Conservation (phyloP, 2,329 filamentous ascomycete genomes). For the Exophiala phaeomuriformis region DNA sequence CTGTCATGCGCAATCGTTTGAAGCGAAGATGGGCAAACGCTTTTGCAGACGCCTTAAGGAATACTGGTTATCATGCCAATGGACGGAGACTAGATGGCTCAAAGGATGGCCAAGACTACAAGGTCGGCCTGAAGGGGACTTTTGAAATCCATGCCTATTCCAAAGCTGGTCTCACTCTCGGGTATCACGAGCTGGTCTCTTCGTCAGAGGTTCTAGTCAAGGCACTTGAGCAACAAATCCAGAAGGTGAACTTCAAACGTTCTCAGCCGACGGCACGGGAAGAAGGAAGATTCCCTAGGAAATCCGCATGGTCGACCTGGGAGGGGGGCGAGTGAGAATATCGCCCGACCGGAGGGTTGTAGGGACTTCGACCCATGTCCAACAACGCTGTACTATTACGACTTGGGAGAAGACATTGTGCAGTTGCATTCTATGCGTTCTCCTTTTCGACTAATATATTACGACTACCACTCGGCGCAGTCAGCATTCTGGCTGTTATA, state of each 20-base stretch:
- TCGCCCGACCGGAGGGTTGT: neutral
- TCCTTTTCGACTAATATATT: too few relatives aligned
- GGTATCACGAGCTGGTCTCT: constrained; percentile 10
- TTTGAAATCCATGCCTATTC: constrained; percentile 29
- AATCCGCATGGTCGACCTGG: neutral
- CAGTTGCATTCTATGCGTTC: too few relatives aligned
- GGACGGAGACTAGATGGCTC: constrained; percentile 1
- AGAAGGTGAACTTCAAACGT: neutral
- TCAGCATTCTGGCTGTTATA: too few relatives aligned
- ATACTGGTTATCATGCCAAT: constrained; percentile 36
- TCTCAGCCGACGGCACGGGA: neutral
- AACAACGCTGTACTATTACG: too few relatives aligned
- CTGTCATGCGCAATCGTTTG: constrained; percentile 43
- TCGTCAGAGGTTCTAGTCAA: constrained; percentile 6
- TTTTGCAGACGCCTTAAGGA: constrained; percentile 41
- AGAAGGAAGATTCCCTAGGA: neutral
- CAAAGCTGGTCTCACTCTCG: constrained; percentile 1
- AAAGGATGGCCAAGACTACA: constrained; percentile 15
- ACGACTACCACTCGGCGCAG: too few relatives aligned
- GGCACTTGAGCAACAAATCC: constrained; percentile 4
- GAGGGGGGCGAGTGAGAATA: neutral
- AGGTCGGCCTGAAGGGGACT: constrained; percentile 32
- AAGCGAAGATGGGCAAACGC: constrained; percentile 40
- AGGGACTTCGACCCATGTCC: too few relatives aligned
- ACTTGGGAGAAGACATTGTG: too few relatives aligned